These are phyloP conservation scores for Epichloe sylvatica DNA, from an alignment of 2,329 filamentous ascomycete genomes.

Conservation along the genomic window DNA sequence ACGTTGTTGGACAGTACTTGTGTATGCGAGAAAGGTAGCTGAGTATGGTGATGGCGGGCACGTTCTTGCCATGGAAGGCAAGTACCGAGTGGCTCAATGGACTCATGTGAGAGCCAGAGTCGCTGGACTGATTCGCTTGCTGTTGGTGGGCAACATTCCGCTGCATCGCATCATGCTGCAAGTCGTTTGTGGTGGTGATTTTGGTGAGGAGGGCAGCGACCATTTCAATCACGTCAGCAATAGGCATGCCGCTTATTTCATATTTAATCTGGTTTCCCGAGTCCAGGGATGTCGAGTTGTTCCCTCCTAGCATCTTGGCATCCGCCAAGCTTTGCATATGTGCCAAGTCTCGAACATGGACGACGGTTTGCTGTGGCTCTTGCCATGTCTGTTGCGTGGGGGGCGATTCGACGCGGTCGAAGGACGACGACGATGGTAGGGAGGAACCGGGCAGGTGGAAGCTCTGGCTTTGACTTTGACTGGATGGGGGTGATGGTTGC, in stretches of 20 bases:
- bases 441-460: slow-evolving; percentile 17
- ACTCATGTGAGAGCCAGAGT: slow-evolving; percentile 45
- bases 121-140: slow-evolving; percentile 34
- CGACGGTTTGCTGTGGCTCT: slow-evolving; percentile 33
- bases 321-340: slow-evolving; percentile 83
- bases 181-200: slow-evolving; percentile 92
- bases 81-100: slow-evolving; percentile 55
- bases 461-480: slow-evolving; percentile 19
- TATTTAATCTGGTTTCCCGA: slow-evolving; percentile 51
- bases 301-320: slow-evolving; percentile 52
- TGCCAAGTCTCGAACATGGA: slow-evolving; percentile 75
- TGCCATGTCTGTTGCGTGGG: slow-evolving; percentile 6
- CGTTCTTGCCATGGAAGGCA: slow-evolving; percentile 95
- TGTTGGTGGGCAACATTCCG: slow-evolving; percentile 49
- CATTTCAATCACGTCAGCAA: slow-evolving; percentile 97
- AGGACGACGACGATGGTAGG: slow-evolving; percentile 1
- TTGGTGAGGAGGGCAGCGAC: slow-evolving; percentile 91
- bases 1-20: slow-evolving; percentile 97
- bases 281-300: slow-evolving; percentile 32
- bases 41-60: slow-evolving; percentile 89
- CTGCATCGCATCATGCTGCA: slow-evolving; percentile 83
- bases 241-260: slow-evolving; percentile 95
- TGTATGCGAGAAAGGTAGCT: slow-evolving; percentile 94
- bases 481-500: slow-evolving; percentile 24
- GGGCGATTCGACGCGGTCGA: background rate